These are phyloP conservation scores for Trypanosoma platydactyli DNA, from an alignment of 208 protist species.

Conservation along the genomic window DNA sequence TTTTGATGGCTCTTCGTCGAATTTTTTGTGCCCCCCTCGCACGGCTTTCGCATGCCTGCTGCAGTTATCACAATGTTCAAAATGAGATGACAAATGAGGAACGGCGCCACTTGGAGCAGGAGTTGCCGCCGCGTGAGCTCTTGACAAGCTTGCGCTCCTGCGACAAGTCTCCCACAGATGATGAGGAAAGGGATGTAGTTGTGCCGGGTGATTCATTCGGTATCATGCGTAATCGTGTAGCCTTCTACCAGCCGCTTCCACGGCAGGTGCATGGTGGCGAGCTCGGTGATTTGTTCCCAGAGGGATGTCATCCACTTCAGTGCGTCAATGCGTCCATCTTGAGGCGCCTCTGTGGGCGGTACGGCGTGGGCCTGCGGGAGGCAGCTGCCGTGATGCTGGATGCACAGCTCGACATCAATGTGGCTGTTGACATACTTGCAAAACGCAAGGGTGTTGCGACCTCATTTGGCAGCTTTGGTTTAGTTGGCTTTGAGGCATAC, in stretches of 20 bases:
- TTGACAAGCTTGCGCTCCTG: conserved; percentile 47
- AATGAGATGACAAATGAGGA: conserved; percentile 53
- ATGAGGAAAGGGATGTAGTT: conserved; percentile 43
- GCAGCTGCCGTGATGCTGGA: conserved; percentile 52
- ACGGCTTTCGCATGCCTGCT: background rate
- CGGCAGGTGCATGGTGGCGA: conserved; percentile 34
- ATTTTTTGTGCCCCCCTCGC: background rate
- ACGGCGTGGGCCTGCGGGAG: conserved; percentile 49
- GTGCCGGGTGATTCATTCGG: conserved; percentile 87
- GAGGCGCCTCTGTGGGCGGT: conserved; percentile 59
- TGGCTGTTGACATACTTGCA: conserved; percentile 52
- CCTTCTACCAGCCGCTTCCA: conserved; percentile 77
- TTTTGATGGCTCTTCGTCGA: conserved; percentile 12
- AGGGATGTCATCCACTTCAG: conserved; percentile 48
- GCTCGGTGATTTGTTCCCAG: conserved; percentile 67
- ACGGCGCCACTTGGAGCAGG: conserved; percentile 62
- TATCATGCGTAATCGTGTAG: conserved; percentile 83
- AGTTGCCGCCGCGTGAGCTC: conserved; percentile 68
- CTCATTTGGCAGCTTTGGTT: conserved; percentile 65
- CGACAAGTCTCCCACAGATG: conserved; percentile 39
- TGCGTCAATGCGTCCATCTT: conserved; percentile 63
- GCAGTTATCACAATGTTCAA: background rate
- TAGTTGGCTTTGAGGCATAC: conserved; percentile 87
- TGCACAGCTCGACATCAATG: conserved; percentile 66
- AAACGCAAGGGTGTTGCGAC: conserved; percentile 44